Evolutionary conservation across 2,329 filamentous ascomycete species (phyloP), one percentile per base, ranked within the genome.

Genomic region (Sporothrix mexicana): DNA sequence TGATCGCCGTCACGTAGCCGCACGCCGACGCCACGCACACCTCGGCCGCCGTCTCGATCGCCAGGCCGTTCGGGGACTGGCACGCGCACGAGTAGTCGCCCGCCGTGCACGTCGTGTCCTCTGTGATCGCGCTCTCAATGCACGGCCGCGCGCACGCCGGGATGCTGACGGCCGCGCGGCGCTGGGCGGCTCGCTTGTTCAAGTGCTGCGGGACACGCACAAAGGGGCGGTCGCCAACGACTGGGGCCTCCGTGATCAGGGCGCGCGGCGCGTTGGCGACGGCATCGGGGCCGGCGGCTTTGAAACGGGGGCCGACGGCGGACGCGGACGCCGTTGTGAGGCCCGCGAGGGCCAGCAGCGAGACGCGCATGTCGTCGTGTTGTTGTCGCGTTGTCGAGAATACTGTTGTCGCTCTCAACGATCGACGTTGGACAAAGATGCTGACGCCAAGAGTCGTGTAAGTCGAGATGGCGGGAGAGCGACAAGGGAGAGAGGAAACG

Each of bases 61-160:
- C 66, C 20, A 59, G 3, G 0, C 49, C 73, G 13, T 74, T 75
- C 41, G 15, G 51, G 47, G 17, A n/a, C 49, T 61, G 8, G 71
- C 74, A 76, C 67, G 57, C 72, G 66, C 74, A 76, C 13, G 41
- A 64, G 17, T 62, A n/a, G 43, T 76, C 74, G 49, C 15, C 51
- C 20, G 67, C 17, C 17, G 57, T 20, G 66, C 74, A 76, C 17
- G 71, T 62, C 15, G 73, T 74, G 45, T 73, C 73, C 13, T 74
- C 71, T n/a, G 59, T 67, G 41, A 76, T n/a, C 13, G 71, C 73
- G 55, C 68, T 70, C 10, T 43, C 64, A 41, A 74, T 67, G 53
- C 74, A 76, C 5, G 68, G 7, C 17, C 20, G 17, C 15, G 72
- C 74, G 73, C 74, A 76, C 17, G 13, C n/a, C 2, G 73, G 69